These are phyloP conservation scores for Aspergillus ruber DNA, from an alignment of 2,329 filamentous ascomycete genomes.

Conservation along the genomic window DNA sequence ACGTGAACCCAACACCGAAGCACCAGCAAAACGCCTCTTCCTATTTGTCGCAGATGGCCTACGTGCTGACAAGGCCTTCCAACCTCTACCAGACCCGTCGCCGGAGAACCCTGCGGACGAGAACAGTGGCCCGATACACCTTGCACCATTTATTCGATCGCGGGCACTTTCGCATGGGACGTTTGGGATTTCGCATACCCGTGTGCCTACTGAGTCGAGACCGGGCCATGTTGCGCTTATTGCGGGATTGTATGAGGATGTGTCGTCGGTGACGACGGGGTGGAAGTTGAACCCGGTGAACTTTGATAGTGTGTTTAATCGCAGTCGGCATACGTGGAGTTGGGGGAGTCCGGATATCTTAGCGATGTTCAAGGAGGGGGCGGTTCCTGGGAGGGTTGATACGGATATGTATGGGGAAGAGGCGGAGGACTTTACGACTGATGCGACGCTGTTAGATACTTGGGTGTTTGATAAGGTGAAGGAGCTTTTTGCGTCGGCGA, in stretches of 20 bases:
- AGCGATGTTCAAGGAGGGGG: constrained; percentile 94
- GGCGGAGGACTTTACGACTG: constrained; percentile 79
- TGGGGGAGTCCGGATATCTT: constrained; percentile 98
- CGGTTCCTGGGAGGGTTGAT: constrained; percentile 77
- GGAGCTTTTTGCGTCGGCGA: constrained; percentile 73
- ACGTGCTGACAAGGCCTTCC: constrained; percentile 95
- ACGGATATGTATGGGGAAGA: constrained; percentile 79
- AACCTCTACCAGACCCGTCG: constrained; percentile 84
- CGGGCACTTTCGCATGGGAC: constrained; percentile 83
- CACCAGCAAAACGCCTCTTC: constrained; percentile 83
- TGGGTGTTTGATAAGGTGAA: constrained; percentile 98
- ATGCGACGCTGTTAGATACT: constrained; percentile 73
- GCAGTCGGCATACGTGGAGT: constrained; percentile 94
- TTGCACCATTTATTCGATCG: constrained; percentile 87
- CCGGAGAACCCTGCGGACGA: constrained; percentile 34
- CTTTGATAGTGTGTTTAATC: constrained; percentile 98
- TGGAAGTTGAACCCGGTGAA: constrained; percentile 99
- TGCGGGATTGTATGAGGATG: constrained; percentile 93
- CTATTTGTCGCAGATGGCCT: constrained; percentile 96
- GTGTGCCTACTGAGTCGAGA: constrained; percentile 91
- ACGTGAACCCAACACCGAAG: constrained; percentile 51
- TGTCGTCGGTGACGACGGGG: constrained; percentile 91
- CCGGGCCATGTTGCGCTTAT: constrained; percentile 96
- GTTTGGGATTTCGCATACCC: constrained; percentile 94
- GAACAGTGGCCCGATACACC: constrained; percentile 56